Base-by-base conservation (phyloP, 192 early-diverging fungal species). In the Coemansia sp. region DNA sequence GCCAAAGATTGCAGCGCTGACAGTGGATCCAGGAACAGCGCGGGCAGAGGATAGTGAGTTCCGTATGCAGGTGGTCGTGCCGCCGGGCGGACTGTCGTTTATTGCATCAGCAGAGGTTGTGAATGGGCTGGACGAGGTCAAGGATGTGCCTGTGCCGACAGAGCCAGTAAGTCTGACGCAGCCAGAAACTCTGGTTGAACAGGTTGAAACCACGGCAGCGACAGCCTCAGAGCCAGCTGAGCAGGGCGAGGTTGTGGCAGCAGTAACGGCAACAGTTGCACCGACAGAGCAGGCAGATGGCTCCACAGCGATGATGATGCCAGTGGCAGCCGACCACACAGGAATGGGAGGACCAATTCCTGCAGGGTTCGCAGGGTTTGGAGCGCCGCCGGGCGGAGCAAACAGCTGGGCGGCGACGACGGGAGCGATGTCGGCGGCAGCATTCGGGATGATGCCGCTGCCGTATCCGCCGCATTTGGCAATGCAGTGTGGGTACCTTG, bases 401-500 rank as follows among this genome's bases (percentile, higher is more conserved):
- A 29, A 25, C 17, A 29, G 17, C 65, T 76, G 74, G 74, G 37
- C 62, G 22, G 45, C 64, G n/a, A 9, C 62, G 10, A 60, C 65
- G 11, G 71, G 48, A 0, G 35, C 41, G 12, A 45, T 11, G 4
- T 35, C 62, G 14, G 23, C 57, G 10, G 25, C 65, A 29, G 48
- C 67, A 31, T 80, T 65, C 38, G 77, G 77, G 0, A 56, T 63
- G 19, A 57, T 80, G 72, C 77, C 77, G 6, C 37, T 80, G 72
- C 77, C 69, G 23, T 80, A 68, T 31, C 62, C 66, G 41, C 72
- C 75, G 9, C 77, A 69, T 27, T 31, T 80, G 27, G 65, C 72
- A 3, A 80, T 80, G 72, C 72, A 71, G 62, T 74, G 63, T 52
- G 77, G 72, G 6, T 80, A 65, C 47, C 31, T 74, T n/a, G 72